phyloP scores from a whole-genome alignment of 2,329 filamentous ascomycete species.

The Arthrinium puccinioides region DNA sequence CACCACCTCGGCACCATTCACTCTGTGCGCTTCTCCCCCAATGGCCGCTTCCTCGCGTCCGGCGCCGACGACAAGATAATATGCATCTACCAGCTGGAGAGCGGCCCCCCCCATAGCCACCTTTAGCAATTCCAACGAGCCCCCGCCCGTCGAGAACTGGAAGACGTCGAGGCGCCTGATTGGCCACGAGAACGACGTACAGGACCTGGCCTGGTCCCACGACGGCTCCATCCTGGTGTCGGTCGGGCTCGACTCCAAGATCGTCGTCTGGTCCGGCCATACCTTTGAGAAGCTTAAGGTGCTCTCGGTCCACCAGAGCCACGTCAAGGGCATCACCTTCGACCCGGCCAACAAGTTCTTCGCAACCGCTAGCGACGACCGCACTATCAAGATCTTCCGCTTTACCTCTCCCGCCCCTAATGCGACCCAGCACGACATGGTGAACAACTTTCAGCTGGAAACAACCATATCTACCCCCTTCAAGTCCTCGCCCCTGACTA shows the following conservation, averaged over 20 bases:
- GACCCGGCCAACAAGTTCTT: slow-evolving; percentile 99
- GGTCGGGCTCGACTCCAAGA: slow-evolving; percentile 93
- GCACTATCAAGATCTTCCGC: slow-evolving; percentile 92
- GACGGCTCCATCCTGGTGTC: slow-evolving; percentile 95
- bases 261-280: slow-evolving; percentile 96
- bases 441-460: slow-evolving; percentile 93
- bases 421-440: slow-evolving; percentile 87
- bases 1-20: slow-evolving; percentile 97
- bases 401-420: slow-evolving; percentile 89
- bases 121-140: slow-evolving; percentile 69
- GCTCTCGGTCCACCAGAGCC: slow-evolving; percentile 85
- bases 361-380: slow-evolving; percentile 93
- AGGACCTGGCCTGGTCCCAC: slow-evolving; percentile 93
- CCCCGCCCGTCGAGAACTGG: slow-evolving; percentile 95
- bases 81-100: slow-evolving; percentile 89
- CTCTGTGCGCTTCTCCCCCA: slow-evolving; percentile 92
- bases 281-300: slow-evolving; percentile 98
- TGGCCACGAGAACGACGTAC: slow-evolving; percentile 96
- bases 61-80: slow-evolving; percentile 99
- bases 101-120: slow-evolving; percentile 70
- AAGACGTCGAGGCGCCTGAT: slow-evolving; percentile 89
- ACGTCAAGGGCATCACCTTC: slow-evolving; percentile 98
- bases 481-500: slow-evolving; percentile 84
- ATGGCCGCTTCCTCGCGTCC: slow-evolving; percentile 90
- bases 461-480: slow-evolving; percentile 87